Percentiles rank a stretch among this genome's conserved stretches.
Evolutionary conservation across 192 early-diverging fungal genomes (phyloP).

Genomic region (Coemansia sp.): DNA sequence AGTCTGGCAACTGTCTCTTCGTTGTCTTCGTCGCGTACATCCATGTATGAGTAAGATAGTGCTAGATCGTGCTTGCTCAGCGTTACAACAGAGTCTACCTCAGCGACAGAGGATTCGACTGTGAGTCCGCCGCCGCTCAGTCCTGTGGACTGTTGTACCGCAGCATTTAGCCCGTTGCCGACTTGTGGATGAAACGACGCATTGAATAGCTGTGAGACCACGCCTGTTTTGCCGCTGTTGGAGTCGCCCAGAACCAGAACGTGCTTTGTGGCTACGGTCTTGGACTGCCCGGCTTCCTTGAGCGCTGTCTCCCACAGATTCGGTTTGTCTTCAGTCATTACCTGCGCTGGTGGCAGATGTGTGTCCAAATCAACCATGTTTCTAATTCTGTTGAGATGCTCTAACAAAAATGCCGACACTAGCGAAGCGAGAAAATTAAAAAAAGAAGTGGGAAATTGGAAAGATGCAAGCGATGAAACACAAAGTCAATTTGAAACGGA

Average conservation of each 20-base stretch:
- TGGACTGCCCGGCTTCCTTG: slow-evolving; percentile 73
- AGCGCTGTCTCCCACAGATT: slow-evolving; percentile 86
- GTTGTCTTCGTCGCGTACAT: slow-evolving; percentile 87
- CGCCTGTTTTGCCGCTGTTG: slow-evolving; percentile 80
- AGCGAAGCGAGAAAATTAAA: not conserved
- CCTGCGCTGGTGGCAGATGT: slow-evolving; percentile 24
- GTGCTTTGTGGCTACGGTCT: slow-evolving; percentile 73
- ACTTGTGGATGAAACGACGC: slow-evolving; percentile 45
- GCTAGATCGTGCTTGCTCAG: slow-evolving; percentile 72
- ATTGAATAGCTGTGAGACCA: slow-evolving; percentile 62
- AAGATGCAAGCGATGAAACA: not conserved
- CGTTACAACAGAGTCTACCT: slow-evolving; percentile 34
- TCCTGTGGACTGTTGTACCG: slow-evolving; percentile 48
- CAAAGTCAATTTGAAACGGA: not conserved
- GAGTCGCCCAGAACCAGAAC: slow-evolving; percentile 85
- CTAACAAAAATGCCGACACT: not conserved
- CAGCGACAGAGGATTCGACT: slow-evolving; percentile 16
- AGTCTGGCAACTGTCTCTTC: slow-evolving; percentile 70
- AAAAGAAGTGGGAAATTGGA: not conserved
- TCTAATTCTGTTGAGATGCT: slow-evolving; percentile 6
- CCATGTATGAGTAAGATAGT: slow-evolving; percentile 81
- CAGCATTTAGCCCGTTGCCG: slow-evolving; percentile 46
- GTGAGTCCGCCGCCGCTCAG: slow-evolving; percentile 42
- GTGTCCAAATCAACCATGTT: slow-evolving; percentile 19
- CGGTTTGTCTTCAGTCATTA: slow-evolving; percentile 5